phyloP scores from a whole-genome alignment of 495 filamentous ascomycete species.

The Staphylotrichum longicolle region DNA sequence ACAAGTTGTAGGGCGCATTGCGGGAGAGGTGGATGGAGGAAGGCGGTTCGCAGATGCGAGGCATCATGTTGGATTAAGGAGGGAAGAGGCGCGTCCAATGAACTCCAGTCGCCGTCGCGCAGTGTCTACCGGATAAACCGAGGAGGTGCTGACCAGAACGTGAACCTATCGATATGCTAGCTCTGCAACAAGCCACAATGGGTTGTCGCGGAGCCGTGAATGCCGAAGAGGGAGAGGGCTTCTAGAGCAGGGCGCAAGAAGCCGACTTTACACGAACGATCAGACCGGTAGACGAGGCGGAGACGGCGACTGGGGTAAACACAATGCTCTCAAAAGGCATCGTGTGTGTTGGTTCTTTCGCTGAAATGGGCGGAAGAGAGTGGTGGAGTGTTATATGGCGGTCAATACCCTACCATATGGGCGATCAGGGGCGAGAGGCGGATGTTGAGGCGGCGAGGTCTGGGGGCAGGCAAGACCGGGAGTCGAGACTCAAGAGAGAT shows the following conservation, averaged over 20 bases:
- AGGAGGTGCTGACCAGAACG: slow-evolving; percentile 34
- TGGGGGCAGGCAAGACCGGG: slow-evolving; percentile 9
- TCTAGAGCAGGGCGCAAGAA: slow-evolving; percentile 46
- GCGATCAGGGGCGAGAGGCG: slow-evolving; percentile 20
- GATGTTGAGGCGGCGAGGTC: slow-evolving; percentile 8
- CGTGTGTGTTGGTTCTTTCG: slow-evolving; percentile 42
- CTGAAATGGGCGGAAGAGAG: slow-evolving; percentile 27
- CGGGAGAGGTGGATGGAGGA: slow-evolving; percentile 42
- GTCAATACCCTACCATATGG: slow-evolving; percentile 37
- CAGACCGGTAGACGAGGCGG: slow-evolving; percentile 54
- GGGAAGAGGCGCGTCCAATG: slow-evolving; percentile 35
- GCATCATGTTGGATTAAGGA: slow-evolving; percentile 52
- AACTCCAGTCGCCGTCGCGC: slow-evolving; percentile 56
- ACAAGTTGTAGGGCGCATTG: slow-evolving; percentile 62
- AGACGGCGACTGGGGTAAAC: slow-evolving; percentile 57
- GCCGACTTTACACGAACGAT: slow-evolving; percentile 52
- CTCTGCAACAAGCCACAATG: slow-evolving; percentile 35
- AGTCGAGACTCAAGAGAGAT: slow-evolving; percentile 14
- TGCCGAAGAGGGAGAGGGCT: slow-evolving; percentile 43
- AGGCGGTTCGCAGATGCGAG: slow-evolving; percentile 46
- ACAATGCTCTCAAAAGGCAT: slow-evolving; percentile 51
- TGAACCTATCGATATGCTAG: slow-evolving; percentile 44
- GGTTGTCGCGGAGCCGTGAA: slow-evolving; percentile 35
- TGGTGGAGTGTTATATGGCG: slow-evolving; percentile 39
- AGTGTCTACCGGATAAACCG: slow-evolving; percentile 51